phyloP scores from a whole-genome alignment of 2,329 filamentous ascomycete genomes.

The Ilyonectria mors-panacis region DNA sequence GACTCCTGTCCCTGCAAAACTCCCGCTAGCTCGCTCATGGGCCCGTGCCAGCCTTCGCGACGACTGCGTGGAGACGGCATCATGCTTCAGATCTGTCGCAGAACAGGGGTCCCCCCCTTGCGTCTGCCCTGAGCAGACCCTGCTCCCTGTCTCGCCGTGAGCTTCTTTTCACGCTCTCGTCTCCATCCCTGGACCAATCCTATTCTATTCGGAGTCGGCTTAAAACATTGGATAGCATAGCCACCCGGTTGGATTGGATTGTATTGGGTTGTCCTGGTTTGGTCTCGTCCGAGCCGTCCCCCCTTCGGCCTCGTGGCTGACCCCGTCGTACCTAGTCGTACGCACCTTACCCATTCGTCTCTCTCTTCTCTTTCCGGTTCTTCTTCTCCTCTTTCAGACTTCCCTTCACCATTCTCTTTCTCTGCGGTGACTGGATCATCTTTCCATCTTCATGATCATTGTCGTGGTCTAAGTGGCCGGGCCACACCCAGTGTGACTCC shows the following conservation, averaged over 20 bases:
- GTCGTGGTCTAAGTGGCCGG: slow-evolving; percentile 44
- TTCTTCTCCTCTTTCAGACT: slow-evolving; percentile 10
- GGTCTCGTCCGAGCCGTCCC: slow-evolving; percentile 36
- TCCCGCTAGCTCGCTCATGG: slow-evolving; percentile 20
- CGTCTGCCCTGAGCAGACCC: slow-evolving; percentile 39
- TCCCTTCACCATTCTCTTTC: slow-evolving; percentile 18
- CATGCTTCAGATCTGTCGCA: slow-evolving; percentile 66
- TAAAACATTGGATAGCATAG: slow-evolving; percentile 44
- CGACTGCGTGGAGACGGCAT: slow-evolving; percentile 45
- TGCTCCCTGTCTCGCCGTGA: slow-evolving; percentile 37
- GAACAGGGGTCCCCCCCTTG: slow-evolving; percentile 55
- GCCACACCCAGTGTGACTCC: slow-evolving; percentile 41
- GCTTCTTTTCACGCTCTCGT: slow-evolving; percentile 37
- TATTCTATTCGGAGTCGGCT: slow-evolving; percentile 40
- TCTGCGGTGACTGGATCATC: slow-evolving; percentile 44
- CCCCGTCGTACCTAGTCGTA: slow-evolving; percentile 20
- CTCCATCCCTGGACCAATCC: slow-evolving; percentile 34
- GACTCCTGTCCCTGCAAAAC: slow-evolving; percentile 3
- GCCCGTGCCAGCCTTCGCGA: slow-evolving; percentile 34
- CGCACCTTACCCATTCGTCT: slow-evolving; percentile 34
- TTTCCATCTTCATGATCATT: slow-evolving; percentile 45
- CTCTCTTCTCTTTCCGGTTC: slow-evolving; percentile 31
- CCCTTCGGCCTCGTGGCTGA: slow-evolving; percentile 31
- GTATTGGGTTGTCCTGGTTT: slow-evolving; percentile 31
- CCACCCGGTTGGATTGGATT: slow-evolving; percentile 28